Base-by-base conservation (phyloP, 176 grass and related monocot genomes). In the Tillandsia leiboldiana region DNA sequence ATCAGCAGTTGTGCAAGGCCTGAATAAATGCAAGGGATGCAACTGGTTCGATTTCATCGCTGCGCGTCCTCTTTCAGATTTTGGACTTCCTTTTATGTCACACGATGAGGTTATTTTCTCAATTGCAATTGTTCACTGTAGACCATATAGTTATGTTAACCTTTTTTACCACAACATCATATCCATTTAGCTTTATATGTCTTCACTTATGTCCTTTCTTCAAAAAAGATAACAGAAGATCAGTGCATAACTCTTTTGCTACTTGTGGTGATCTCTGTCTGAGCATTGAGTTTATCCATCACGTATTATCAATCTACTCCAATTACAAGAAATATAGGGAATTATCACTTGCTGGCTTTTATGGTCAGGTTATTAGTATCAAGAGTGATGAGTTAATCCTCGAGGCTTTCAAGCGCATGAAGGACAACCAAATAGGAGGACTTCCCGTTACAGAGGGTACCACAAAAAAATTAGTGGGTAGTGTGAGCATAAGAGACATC, bases 31-130 rank as follows among this genome's bases (percentile, higher is more conserved):
- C 65, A 87, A 81, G 79, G 89, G 94, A 72, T 90, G 89, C 72
- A 89, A 93, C 73, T 97, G 94, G 94, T 97, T 92, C 70, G 94
- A 97, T 65, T 92, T 83, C 70, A 97, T 97, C 50, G 79, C 89
- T 10, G 71, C 82, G 66, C 77, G 83, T 59, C 77, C 86, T 52
- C 86, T 97, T 76, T 79, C 84, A 68, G 94, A 97, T 24, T 81
- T 97, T 68, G 94, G 94, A 48, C 94, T 97, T 85, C 94, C 94
- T 26, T 97, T 90, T 69, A 90, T 93, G 89, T 87, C 81, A 48
- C 51, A 72, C 29, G 74, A 97, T 77, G 84, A 97, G 94, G 94
- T 97, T 75, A 78, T 67, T 83, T 1, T 61, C 22, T 57, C 8
- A 6, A 2, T 57, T 17, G 12, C 15, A 12, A 14, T 12, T 5